Conservation (phyloP, 495 filamentous ascomycete species). For the Halenospora varia region DNA sequence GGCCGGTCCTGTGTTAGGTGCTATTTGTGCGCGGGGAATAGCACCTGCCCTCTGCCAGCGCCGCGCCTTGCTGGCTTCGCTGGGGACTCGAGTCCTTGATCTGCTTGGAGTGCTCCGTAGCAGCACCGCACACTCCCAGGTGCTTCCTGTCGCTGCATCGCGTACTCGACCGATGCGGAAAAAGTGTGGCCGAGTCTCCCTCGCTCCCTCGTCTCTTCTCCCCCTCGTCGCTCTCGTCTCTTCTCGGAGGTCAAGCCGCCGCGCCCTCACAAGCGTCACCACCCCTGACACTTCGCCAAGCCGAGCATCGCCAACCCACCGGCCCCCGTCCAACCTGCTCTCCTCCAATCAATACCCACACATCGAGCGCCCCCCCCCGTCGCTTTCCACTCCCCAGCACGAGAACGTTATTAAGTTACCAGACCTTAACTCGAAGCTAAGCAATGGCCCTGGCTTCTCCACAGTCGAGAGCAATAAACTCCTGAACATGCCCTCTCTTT, state of each 20-base stretch:
- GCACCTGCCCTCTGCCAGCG: not conserved
- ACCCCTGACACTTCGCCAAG: no score
- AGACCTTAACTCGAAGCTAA: not conserved
- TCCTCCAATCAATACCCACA: not conserved
- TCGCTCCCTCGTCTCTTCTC: not conserved
- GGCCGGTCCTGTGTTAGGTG: no score
- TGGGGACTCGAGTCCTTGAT: not conserved
- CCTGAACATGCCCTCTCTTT: constrained; percentile 7
- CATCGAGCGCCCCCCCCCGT: not conserved
- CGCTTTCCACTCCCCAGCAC: not conserved
- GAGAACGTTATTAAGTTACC: constrained; percentile 3
- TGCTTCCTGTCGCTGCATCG: not conserved
- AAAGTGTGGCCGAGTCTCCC: constrained; percentile 18
- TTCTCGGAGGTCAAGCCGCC: constrained; percentile 20
- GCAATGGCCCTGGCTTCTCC: constrained; percentile 9
- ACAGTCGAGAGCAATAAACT: constrained; percentile 18
- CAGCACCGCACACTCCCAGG: not conserved
- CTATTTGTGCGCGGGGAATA: no score
- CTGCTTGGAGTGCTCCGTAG: not conserved
- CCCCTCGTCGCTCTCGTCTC: not conserved
- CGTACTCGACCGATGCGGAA: constrained; percentile 20
- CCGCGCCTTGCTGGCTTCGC: not conserved
- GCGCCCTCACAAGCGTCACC: no score
- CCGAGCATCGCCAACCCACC: no score
- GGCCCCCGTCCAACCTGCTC: no score